Evolutionary conservation across 179 eudicot species (phyloP).

Genomic region (Spergularia azorica): DNA sequence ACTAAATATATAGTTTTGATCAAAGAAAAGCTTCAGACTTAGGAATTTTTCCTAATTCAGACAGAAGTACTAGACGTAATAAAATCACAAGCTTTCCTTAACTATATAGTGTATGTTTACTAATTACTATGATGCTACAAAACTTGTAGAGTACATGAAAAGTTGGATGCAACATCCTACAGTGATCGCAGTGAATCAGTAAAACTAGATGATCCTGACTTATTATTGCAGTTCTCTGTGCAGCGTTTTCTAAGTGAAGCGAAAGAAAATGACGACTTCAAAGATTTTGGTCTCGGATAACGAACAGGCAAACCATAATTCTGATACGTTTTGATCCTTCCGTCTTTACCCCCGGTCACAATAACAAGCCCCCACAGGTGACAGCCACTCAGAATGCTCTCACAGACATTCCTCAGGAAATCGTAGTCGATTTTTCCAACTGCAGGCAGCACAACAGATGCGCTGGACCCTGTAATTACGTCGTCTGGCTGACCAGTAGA

Average conservation of each 20-base stretch:
- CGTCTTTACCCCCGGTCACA: slow-evolving; percentile 84
- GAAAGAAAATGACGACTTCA: slow-evolving; percentile 27
- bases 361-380: slow-evolving; percentile 80
- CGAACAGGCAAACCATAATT: slow-evolving; percentile 74
- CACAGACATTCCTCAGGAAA: slow-evolving; percentile 52
- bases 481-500: slow-evolving; percentile 59
- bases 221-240: slow-evolving; percentile 6
- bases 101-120: no score
- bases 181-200: slow-evolving; percentile 21
- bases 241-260: slow-evolving; percentile 17
- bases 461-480: slow-evolving; percentile 31
- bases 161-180: background rate
- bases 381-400: slow-evolving; percentile 41
- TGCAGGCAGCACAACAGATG: slow-evolving; percentile 33
- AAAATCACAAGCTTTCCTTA: no score
- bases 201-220: slow-evolving; percentile 23
- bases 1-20: no score
- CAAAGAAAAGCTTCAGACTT: no score
- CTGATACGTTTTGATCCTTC: slow-evolving; percentile 65
- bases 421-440: slow-evolving; percentile 47
- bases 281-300: slow-evolving; percentile 19
- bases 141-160: background rate
- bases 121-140: slow-evolving; percentile 2
- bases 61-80: no score
- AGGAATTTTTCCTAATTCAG: background rate